phyloP scores from a whole-genome alignment of 2,329 filamentous ascomycete genomes.

The Emergomyces pasteurianus region DNA sequence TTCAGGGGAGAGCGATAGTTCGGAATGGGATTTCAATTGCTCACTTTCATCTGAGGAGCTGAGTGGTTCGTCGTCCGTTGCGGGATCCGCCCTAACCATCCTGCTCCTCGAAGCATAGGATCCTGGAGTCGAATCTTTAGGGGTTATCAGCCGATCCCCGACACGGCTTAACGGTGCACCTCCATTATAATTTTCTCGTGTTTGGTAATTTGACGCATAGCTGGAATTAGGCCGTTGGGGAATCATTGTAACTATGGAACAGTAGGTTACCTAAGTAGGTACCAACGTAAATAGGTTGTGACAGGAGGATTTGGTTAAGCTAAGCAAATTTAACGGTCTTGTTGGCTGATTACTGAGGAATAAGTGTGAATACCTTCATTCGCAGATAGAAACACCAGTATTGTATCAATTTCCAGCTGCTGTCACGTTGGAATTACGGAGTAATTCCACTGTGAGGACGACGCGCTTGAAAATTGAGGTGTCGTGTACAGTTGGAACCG shows the following conservation, averaged over 20 bases:
- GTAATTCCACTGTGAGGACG: neutral
- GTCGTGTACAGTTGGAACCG: no score
- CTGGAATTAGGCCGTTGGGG: constrained; percentile 18
- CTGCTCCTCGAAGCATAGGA: neutral
- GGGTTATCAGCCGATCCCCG: constrained; percentile 3
- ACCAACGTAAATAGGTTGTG: no score
- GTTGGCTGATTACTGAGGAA: neutral
- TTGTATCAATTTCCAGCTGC: neutral
- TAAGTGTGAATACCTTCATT: neutral
- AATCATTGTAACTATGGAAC: no score
- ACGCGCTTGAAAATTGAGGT: neutral
- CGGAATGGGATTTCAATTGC: constrained; percentile 4
- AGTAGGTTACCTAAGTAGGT: no score
- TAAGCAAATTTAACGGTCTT: neutral
- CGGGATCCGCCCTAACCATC: constrained; percentile 14
- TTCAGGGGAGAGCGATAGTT: neutral
- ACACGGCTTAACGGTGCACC: constrained; percentile 16
- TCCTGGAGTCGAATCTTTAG: neutral
- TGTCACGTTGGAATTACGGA: neutral
- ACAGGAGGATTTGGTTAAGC: neutral
- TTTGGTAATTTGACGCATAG: constrained; percentile 16
- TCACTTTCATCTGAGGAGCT: constrained; percentile 23
- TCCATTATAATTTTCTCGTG: constrained; percentile 9
- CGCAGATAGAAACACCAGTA: neutral
- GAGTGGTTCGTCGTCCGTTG: constrained; percentile 24